phyloP scores from a whole-genome alignment of 1,284 basidiomycete genomes.

The Neonothopanus nambi region DNA sequence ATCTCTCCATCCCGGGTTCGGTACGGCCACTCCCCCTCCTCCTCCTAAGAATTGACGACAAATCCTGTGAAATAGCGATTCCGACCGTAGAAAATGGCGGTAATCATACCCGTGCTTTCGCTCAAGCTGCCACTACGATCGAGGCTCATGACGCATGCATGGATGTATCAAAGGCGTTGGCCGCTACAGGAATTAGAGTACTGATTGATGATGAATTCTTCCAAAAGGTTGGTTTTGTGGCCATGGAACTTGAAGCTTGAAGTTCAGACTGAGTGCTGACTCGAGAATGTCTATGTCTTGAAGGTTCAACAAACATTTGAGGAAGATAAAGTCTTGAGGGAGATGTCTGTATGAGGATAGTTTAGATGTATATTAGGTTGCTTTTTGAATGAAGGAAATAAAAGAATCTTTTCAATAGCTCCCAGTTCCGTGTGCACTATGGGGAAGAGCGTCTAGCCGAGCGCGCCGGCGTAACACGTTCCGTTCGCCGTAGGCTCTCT shows the following conservation, averaged over 20 bases:
- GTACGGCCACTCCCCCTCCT: slow-evolving; percentile 24
- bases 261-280: background rate
- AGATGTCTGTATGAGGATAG: no score
- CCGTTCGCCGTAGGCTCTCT: no score
- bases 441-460: no score
- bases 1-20: slow-evolving; percentile 48
- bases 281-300: background rate
- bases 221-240: slow-evolving; percentile 33
- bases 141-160: slow-evolving; percentile 60
- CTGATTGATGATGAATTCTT: slow-evolving; percentile 52
- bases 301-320: slow-evolving; percentile 32
- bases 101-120: slow-evolving; percentile 65
- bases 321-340: slow-evolving; percentile 20
- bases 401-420: no score
- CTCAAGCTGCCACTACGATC: slow-evolving; percentile 50
- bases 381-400: no score
- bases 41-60: background rate
- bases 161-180: slow-evolving; percentile 58
- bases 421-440: no score
- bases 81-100: slow-evolving; percentile 57
- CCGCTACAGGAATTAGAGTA: slow-evolving; percentile 56
- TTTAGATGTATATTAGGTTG: no score
- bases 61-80: slow-evolving; percentile 40
- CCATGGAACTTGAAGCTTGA: background rate
- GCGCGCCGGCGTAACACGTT: no score